These are phyloP conservation scores for Moricandia arvensis DNA, from an alignment of 345 rosid genomes.

Conservation along the genomic window DNA sequence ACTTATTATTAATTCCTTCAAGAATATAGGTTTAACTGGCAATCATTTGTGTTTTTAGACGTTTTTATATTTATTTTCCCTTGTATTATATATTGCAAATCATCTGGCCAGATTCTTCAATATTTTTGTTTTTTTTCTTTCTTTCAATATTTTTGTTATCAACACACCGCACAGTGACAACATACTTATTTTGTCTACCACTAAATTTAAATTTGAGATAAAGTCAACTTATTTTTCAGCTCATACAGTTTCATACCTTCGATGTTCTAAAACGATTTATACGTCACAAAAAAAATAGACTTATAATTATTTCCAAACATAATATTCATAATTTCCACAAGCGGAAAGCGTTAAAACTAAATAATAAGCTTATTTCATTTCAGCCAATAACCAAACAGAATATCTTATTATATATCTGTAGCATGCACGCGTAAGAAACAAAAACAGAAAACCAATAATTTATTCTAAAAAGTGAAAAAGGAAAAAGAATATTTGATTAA, in stretches of 20 bases:
- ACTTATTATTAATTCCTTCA: not conserved
- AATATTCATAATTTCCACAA: conserved; percentile 6
- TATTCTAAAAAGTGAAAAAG: not conserved
- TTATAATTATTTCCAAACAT: not conserved
- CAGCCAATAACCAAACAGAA: conserved; percentile 13
- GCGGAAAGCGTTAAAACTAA: conserved; percentile 14
- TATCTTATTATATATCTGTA: conserved; percentile 28
- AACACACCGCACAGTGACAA: not conserved
- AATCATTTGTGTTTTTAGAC: not conserved
- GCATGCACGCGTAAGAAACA: conserved; percentile 34
- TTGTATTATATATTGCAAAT: not conserved
- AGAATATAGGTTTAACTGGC: not conserved
- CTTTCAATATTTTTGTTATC: not conserved
- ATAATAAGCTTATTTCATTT: not conserved
- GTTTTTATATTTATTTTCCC: not conserved
- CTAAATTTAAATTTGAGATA: conserved; percentile 2
- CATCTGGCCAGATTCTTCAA: not conserved
- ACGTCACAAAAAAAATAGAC: not conserved
- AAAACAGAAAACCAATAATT: conserved; percentile 7
- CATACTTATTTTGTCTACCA: conserved; percentile 23
- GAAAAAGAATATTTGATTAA: conserved; percentile 5
- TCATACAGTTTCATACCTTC: not conserved
- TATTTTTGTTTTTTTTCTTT: not conserved
- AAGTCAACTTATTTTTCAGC: conserved; percentile 10
- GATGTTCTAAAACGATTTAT: not conserved